Evolutionary conservation across 2,329 filamentous ascomycete species (phyloP).

Genomic region (Sphaerulina vaccinii): DNA sequence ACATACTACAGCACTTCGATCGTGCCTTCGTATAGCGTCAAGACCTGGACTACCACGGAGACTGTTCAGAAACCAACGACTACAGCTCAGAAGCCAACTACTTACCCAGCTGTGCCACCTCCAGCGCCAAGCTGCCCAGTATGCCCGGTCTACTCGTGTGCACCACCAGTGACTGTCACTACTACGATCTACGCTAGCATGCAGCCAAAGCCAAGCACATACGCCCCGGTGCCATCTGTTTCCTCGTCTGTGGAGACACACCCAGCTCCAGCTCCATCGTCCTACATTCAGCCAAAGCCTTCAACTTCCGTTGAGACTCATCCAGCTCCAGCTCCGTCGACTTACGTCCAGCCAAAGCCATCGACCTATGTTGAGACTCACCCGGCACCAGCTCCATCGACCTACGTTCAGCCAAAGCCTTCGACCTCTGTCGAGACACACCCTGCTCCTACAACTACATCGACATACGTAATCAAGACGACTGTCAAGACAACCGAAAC

Average conservation of each 20-base stretch:
- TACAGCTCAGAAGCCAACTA: not conserved
- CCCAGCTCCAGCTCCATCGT: not conserved
- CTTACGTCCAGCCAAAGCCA: not conserved
- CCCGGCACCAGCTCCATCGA: no score
- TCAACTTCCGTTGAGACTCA: not conserved
- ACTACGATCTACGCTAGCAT: not conserved
- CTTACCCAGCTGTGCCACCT: not conserved
- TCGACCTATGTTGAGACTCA: not conserved
- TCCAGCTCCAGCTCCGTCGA: not conserved
- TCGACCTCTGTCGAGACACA: no score
- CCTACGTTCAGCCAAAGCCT: no score
- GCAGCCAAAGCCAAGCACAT: not conserved
- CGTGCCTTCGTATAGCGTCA: not conserved
- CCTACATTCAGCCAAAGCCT: not conserved
- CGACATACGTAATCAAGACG: not conserved
- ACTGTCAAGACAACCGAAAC: not conserved
- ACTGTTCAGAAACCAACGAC: not conserved
- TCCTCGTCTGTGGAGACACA: not conserved
- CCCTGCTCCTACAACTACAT: no score
- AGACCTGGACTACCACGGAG: not conserved
- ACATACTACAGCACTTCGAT: slow-evolving; percentile 4
- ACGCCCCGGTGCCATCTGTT: no score
- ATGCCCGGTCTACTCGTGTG: not conserved
- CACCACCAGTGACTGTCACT: not conserved
- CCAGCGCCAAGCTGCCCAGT: not conserved